Percentiles rank a stretch among this genome's conserved stretches.
Conservation (phyloP, 78 protist genomes). For the Planoprotostelium fungivorum region DNA sequence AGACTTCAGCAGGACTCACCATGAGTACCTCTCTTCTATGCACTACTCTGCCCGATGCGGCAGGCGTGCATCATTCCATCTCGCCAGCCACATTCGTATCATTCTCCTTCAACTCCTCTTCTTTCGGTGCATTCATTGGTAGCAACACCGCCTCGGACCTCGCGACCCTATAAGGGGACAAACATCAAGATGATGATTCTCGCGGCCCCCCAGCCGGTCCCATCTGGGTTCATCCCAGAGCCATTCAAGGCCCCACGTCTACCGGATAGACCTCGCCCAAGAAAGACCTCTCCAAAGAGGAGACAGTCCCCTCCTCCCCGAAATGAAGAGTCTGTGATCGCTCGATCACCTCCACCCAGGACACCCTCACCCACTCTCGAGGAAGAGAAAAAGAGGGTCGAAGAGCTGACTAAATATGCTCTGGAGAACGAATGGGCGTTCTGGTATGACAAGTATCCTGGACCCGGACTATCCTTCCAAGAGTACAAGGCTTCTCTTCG, state of each 20-base stretch:
- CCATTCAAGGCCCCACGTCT: not conserved
- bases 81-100: too few relatives aligned
- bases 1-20: too few relatives aligned
- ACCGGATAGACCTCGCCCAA: not conserved
- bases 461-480: not conserved
- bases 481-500: not conserved
- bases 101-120: not conserved
- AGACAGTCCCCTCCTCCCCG: not conserved
- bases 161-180: not conserved
- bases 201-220: not conserved
- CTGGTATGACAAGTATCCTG: not conserved
- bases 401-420: not conserved
- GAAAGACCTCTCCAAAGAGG: not conserved
- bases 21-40: too few relatives aligned
- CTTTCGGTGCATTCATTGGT: not conserved
- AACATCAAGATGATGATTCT: not conserved
- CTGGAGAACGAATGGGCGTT: not conserved
- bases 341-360: not conserved
- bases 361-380: not conserved
- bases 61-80: too few relatives aligned
- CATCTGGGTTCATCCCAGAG: not conserved
- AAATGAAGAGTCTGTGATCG: not conserved
- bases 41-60: too few relatives aligned
- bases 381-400: not conserved
- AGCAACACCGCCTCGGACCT: not conserved